Evolutionary conservation across 1,284 basidiomycete genomes (phyloP).

Genomic region (Marasmius fiardii): DNA sequence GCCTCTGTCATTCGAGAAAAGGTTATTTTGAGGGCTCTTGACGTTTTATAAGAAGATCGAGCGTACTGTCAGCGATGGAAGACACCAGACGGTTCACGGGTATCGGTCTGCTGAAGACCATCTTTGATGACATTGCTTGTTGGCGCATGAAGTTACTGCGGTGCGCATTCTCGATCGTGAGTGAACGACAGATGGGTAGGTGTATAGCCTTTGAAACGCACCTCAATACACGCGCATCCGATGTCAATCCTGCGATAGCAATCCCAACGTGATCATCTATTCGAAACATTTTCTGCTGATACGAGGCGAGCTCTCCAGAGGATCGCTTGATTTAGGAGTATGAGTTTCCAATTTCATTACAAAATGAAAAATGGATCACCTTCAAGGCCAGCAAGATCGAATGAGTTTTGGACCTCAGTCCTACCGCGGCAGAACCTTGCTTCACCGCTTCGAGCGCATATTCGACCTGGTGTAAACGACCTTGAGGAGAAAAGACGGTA

Average conservation of each 20-base stretch:
- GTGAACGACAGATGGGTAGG: not conserved
- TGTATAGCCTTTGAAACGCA: constrained; percentile 28
- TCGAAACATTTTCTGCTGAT: constrained; percentile 99
- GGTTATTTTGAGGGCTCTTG: constrained; percentile 1
- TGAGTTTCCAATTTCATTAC: constrained; percentile 11
- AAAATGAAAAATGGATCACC: constrained; percentile 38
- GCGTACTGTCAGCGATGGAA: constrained; percentile 91
- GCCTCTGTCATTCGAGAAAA: constrained; percentile 62
- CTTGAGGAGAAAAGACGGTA: constrained; percentile 93
- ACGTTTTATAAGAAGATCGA: not conserved
- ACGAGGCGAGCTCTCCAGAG: constrained; percentile 96
- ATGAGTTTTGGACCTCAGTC: constrained; percentile 93
- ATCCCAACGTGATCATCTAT: constrained; percentile 99
- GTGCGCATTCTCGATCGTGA: not conserved
- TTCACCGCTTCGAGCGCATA: constrained; percentile 99
- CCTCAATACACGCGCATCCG: constrained; percentile 96
- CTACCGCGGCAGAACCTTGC: constrained; percentile 98
- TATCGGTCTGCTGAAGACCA: constrained; percentile 93
- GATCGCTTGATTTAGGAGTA: constrained; percentile 65
- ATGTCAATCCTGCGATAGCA: constrained; percentile 96
- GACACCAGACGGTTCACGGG: constrained; percentile 93
- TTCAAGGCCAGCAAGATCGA: constrained; percentile 92
- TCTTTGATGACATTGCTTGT: constrained; percentile 93
- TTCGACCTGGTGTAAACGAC: constrained; percentile 93
- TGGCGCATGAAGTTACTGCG: constrained; percentile 99